A percentile compares a stretch with the other conserved stretches of the same genome.
Evolutionary conservation across 1,284 basidiomycete species (phyloP).

Genomic region (Salmacisia buchloeana): DNA sequence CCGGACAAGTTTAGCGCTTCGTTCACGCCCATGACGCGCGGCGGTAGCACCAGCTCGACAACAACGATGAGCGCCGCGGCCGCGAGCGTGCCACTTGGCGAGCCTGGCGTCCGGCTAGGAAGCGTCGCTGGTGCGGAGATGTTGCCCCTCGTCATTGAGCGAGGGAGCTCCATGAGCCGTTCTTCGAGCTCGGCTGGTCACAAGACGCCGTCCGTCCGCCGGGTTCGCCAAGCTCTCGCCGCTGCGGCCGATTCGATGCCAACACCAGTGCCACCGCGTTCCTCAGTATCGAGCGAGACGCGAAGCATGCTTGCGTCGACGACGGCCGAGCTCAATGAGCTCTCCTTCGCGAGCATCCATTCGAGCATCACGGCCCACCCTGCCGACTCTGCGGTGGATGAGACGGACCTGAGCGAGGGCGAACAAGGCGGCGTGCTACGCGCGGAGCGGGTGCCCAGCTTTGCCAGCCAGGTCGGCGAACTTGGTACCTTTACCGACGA

Average conservation of each 20-base stretch:
- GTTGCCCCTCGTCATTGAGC: background rate
- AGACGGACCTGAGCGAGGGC: background rate
- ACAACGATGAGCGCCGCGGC: background rate
- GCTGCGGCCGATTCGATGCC: too few species aligned
- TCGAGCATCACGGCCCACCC: background rate
- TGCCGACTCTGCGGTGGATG: background rate
- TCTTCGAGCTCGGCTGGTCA: background rate
- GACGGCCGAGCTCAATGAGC: background rate
- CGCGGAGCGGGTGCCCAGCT: background rate
- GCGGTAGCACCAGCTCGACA: too few species aligned
- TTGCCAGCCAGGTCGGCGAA: background rate
- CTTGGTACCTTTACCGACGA: too few species aligned
- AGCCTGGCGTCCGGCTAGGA: background rate
- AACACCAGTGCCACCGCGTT: background rate
- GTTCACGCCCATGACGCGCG: too few species aligned
- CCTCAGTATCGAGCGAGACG: background rate
- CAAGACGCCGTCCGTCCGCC: too few species aligned
- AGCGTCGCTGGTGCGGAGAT: background rate
- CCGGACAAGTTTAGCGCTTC: background rate
- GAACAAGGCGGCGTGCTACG: background rate
- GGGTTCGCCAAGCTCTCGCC: too few species aligned
- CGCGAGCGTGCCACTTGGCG: background rate
- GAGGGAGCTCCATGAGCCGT: background rate
- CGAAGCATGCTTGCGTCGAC: background rate
- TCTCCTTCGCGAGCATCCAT: too few species aligned